Conservation (phyloP, 1,139 yeast genomes). For the Taphrina communis region DNA sequence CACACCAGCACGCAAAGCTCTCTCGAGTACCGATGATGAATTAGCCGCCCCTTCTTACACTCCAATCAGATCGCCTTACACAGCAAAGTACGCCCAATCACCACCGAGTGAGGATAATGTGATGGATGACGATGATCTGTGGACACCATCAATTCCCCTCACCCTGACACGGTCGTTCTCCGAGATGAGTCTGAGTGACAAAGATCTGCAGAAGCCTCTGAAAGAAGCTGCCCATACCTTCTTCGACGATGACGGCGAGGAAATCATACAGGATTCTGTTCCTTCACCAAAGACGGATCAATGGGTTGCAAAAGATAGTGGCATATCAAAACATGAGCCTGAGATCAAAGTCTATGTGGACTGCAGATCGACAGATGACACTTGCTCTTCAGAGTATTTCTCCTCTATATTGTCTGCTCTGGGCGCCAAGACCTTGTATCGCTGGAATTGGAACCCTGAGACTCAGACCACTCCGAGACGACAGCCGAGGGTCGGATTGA, state of each 20-base stretch:
- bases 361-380: slow-evolving; percentile 11
- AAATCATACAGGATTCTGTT: background rate
- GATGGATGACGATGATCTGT: slow-evolving; percentile 8
- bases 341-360: slow-evolving; percentile 17
- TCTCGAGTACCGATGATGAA: slow-evolving; percentile 9
- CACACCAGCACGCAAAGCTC: background rate
- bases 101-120: slow-evolving; percentile 11
- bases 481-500: slow-evolving; percentile 21
- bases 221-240: slow-evolving; percentile 11
- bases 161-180: slow-evolving; percentile 6
- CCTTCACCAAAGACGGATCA: background rate
- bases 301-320: background rate
- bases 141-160: slow-evolving; percentile 25
- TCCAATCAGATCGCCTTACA: slow-evolving; percentile 3
- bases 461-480: slow-evolving; percentile 27
- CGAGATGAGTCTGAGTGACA: background rate
- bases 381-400: slow-evolving; percentile 11
- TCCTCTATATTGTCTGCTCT: slow-evolving; percentile 11
- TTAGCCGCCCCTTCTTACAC: slow-evolving; percentile 7
- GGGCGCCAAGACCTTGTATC: slow-evolving; percentile 27
- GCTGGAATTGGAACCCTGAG: slow-evolving; percentile 41
- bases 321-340: background rate
- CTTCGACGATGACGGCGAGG: slow-evolving; percentile 22
- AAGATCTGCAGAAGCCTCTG: background rate
- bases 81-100: background rate